Evolutionary conservation across 73 alveolate genomes (phyloP), one percentile per base, ranked within the genome.

Genomic region (Diophrys sp.): DNA sequence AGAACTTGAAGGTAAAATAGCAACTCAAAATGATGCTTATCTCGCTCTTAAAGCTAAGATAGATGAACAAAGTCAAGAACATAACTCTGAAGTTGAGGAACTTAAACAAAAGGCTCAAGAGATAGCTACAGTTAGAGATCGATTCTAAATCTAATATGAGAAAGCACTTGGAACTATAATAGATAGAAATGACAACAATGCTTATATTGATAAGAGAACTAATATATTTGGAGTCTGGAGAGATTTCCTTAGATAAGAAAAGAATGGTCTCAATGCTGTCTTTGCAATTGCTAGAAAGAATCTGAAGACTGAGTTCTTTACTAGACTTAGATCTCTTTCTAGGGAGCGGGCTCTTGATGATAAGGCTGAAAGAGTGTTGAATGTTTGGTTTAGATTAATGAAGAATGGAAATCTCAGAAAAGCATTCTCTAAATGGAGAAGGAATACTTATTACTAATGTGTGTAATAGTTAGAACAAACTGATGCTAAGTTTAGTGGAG

Each of bases 191-290:
- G 31, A 74, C 14, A 76, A 80, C 67, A 87, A 81, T 69, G 83
- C 74, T 32, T 73, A 80, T 53, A 56, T 87, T 73, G 87, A 87
- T 67, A 87, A 75, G 53, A 62, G 81, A 33, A 23, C 80, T n/a
- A 87, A 75, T 54, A 80, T 87, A 2, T 74, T 87, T 79, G 54
- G 70, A 25, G 78, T 71, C 14, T 87, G 94, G 94, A 72, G 71
- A 1, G 80, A 74, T 30, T 87, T 23, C 69, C 70, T 81, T n/a
- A 74, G 74, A 75, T 53, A 73, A 33, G 88, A 86, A 72, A 78
- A 78, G 33, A 83, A 83, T 69, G 91, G 86, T 8, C 73, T 73
- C 31, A 83, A 83, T 68, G 71, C 44, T 2, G 71, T 83, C 31
- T 83, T 83, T 26, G 91, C 91, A 26, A 83, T 83, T 26, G 75